These are phyloP conservation scores for Botrytis squamosa DNA, from an alignment of 2,329 filamentous ascomycete species.

Conservation along the genomic window DNA sequence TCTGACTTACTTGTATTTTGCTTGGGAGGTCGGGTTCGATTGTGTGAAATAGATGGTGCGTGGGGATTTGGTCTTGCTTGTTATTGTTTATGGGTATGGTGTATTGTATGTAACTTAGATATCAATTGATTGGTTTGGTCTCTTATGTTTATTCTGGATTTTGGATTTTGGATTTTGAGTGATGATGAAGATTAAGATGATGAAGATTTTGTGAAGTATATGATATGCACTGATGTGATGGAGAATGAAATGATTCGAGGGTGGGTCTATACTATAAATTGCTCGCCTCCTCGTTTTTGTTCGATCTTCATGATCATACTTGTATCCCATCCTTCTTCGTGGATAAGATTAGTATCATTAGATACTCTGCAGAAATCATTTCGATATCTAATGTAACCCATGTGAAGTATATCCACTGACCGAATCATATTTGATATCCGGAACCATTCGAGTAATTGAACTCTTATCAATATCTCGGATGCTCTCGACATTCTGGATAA, in stretches of 20 bases:
- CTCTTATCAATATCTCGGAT: too few relatives aligned
- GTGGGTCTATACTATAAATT: neutral
- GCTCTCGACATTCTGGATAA: too few relatives aligned
- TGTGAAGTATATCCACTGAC: neutral
- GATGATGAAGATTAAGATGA: too few relatives aligned
- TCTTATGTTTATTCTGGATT: neutral
- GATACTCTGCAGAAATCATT: neutral
- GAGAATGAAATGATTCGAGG: neutral
- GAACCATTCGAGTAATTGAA: neutral
- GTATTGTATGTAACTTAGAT: neutral
- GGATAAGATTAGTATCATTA: neutral
- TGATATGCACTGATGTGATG: neutral
- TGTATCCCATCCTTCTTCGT: neutral
- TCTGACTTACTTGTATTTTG: neutral
- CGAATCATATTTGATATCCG: fast-evolving
- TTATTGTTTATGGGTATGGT: neutral
- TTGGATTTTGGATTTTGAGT: neutral
- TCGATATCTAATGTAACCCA: neutral
- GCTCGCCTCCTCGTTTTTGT: fast-evolving
- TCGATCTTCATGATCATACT: neutral
- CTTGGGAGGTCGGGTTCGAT: neutral
- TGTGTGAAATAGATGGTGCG: neutral
- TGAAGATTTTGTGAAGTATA: neutral
- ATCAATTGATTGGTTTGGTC: neutral
- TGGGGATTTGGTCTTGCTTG: neutral